Base-by-base conservation (phyloP, 306 rosid species). In the Albizia julibrissin region DNA sequence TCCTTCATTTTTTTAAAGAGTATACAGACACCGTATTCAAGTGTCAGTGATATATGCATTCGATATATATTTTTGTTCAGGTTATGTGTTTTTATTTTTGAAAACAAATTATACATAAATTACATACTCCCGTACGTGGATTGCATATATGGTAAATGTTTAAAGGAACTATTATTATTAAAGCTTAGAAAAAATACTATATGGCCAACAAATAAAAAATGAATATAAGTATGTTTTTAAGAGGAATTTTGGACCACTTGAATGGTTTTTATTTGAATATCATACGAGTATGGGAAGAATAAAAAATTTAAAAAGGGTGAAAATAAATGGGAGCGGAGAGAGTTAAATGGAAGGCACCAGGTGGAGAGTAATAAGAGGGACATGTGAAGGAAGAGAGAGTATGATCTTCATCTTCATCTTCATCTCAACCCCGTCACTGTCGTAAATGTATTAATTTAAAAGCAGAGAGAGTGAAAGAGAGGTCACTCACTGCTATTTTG, bases 401-500 rank as follows among this genome's bases (percentile, higher is more conserved):
- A 42, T 43, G 3, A 43, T 9, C 13, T 43, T 10, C 46, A 43
- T 11, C 10, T 42, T 42, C 46, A 43, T 11, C 10, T 42, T 10
- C 2, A 42, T 8, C 46, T 10, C 16, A 14, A 1, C 82, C 61
- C 69, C 44, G 18, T 77, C 61, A n/a, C 18, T 61, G 47, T 49
- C 43, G 42, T 71, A 31, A 75, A 75, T 69, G 61, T 49, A 42
- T 75, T 75, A 52, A 71, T 44, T 27, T 74, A 68, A 71, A 43
- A 43, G 47, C 14, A 43, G 47, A 8, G 43, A 39, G 43, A 43
- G 47, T 43, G 47, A 43, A 11, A 11, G 47, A 43, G 47, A 43
- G 14, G 0, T 1, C 10, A 0, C 3, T 8, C 82, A 65, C 46
- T 68, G 18, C 15, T 11, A 24, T 13, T 22, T 79, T 80, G 31